phyloP scores from a whole-genome alignment of 257 asterid genomes.

The Nicotiana benthamiana region DNA sequence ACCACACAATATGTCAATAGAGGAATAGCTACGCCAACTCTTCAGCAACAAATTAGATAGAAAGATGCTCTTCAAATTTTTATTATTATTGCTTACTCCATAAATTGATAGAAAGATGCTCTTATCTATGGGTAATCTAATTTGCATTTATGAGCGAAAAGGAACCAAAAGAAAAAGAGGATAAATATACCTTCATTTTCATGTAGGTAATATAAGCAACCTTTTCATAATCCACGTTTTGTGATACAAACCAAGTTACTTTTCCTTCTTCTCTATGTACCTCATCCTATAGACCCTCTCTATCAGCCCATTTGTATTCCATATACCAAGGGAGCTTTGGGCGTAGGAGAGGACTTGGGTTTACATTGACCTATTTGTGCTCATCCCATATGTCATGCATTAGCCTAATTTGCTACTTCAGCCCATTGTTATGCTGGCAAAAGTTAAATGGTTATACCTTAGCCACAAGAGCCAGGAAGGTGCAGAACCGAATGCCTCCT shows the following conservation, averaged over 20 bases:
- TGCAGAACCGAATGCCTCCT: conserved; percentile 65
- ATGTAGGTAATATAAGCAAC: too few relatives aligned
- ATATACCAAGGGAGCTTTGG: neutral
- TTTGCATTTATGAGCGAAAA: neutral
- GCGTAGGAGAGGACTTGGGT: neutral
- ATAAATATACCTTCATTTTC: too few relatives aligned
- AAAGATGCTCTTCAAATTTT: neutral
- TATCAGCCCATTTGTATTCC: neutral
- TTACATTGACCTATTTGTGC: neutral
- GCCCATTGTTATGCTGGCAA: neutral
- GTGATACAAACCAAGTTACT: too few relatives aligned
- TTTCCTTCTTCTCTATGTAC: too few relatives aligned
- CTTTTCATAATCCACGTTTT: too few relatives aligned
- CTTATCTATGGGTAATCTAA: neutral
- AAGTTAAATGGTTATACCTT: conserved; percentile 15
- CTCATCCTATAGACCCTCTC: too few relatives aligned
- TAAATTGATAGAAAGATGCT: neutral
- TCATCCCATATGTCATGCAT: neutral
- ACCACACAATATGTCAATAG: neutral
- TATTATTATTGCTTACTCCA: neutral
- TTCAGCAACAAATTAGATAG: neutral
- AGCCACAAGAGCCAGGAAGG: conserved; percentile 88
- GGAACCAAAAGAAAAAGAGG: too few relatives aligned
- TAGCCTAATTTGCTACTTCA: neutral
- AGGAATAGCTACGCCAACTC: neutral